These are phyloP conservation scores for Pyrus bretschneideri DNA, from an alignment of 306 rosid genomes.

Conservation along the genomic window DNA sequence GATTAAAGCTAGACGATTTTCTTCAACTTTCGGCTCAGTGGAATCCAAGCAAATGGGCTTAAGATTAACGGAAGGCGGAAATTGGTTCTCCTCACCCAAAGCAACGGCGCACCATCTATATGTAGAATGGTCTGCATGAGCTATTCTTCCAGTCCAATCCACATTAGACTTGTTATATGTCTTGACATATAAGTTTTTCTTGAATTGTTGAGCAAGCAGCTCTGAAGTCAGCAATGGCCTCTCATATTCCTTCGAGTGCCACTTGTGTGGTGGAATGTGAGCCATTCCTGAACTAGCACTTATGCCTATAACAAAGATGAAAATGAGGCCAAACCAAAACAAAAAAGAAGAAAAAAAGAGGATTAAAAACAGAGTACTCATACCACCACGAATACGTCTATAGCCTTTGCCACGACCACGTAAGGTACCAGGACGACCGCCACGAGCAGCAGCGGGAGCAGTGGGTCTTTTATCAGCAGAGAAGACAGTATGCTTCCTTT, in stretches of 20 bases:
- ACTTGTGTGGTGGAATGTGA: conserved; percentile 53
- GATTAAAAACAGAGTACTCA: neutral
- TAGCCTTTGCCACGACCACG: no score
- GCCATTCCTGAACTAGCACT: conserved; percentile 23
- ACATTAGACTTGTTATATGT: neutral
- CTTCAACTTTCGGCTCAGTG: conserved; percentile 1
- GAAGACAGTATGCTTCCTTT: no score
- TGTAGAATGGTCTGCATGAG: conserved; percentile 8
- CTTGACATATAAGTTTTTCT: neutral
- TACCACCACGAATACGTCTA: no score
- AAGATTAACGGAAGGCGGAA: conserved; percentile 27
- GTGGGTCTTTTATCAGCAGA: no score
- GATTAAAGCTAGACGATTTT: conserved; percentile 24
- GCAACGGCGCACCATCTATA: conserved; percentile 30
- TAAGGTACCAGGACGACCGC: neutral
- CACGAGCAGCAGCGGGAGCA: no score
- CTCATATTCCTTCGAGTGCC: conserved; percentile 18
- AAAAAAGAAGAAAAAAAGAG: no score
- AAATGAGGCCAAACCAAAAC: neutral
- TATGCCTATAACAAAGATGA: neutral
- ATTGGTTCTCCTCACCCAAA: conserved; percentile 4
- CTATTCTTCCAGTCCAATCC: neutral
- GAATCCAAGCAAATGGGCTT: conserved; percentile 12
- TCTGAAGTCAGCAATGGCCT: conserved; percentile 23
- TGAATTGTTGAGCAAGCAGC: conserved; percentile 25